Conservation (phyloP, 192 early-diverging fungal species). For the Radiomyces spectabilis region DNA sequence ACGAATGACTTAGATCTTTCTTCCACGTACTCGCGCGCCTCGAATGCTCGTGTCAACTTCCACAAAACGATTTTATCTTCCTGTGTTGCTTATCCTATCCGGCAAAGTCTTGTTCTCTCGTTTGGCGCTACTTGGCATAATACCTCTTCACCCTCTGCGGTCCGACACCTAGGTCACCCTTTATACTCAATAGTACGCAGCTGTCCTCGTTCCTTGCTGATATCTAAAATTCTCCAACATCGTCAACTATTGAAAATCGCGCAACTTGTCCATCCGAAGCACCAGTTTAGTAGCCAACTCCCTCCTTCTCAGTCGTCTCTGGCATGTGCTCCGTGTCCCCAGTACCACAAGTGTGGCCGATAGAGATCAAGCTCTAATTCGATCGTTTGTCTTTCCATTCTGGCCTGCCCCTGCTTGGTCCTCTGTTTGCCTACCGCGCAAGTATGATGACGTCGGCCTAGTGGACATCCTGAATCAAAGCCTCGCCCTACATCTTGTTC, state of each 20-base stretch:
- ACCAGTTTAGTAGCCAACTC: background rate
- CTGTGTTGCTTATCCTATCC: too few relatives aligned
- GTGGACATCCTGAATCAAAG: background rate
- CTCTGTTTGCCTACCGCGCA: background rate
- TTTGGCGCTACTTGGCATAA: too few relatives aligned
- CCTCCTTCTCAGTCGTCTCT: background rate
- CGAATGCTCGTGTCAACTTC: too few relatives aligned
- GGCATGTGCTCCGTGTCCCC: conserved; percentile 4
- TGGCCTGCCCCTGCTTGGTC: background rate
- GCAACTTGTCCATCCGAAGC: conserved; percentile 1
- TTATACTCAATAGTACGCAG: too few relatives aligned
- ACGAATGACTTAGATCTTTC: too few relatives aligned
- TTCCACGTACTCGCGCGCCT: too few relatives aligned
- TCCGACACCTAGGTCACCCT: too few relatives aligned
- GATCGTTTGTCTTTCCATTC: conserved; percentile 2
- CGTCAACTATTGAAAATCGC: background rate
- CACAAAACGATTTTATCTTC: too few relatives aligned
- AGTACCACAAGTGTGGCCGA: background rate
- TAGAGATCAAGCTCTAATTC: background rate
- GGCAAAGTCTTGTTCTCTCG: too few relatives aligned
- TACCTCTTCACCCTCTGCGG: too few relatives aligned
- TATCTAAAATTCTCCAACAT: background rate
- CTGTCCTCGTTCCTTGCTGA: too few relatives aligned
- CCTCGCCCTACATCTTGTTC: background rate
- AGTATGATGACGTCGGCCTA: background rate